Evolutionary conservation across 116 monocot genomes (phyloP).

Genomic region (Zostera marina): DNA sequence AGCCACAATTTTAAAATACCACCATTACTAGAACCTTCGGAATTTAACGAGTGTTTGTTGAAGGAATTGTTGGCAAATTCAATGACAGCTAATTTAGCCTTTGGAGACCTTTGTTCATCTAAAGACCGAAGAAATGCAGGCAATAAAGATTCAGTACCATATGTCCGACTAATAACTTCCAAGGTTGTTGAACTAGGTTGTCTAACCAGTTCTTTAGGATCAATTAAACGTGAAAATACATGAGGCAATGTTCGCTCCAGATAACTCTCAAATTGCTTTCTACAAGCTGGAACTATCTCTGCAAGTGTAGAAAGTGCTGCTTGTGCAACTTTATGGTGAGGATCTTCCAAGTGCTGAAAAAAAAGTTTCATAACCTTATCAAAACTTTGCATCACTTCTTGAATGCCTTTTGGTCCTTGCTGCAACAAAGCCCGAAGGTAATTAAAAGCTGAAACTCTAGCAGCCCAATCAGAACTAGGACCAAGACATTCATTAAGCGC

Average conservation of each 20-base stretch:
- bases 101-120: constrained; percentile 97
- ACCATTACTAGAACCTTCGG: constrained; percentile 60
- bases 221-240: constrained; percentile 95
- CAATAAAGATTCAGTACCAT: constrained; percentile 67
- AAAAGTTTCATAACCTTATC: constrained; percentile 99
- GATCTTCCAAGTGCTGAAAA: constrained; percentile 94
- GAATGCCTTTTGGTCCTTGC: constrained; percentile 72
- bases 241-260: constrained; percentile 78
- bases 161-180: constrained; percentile 66
- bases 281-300: constrained; percentile 89
- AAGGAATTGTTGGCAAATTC: constrained; percentile 95
- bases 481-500: constrained; percentile 77
- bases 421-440: constrained; percentile 63
- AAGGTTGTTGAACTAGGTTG: constrained; percentile 59
- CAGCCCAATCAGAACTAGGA: constrained; percentile 88
- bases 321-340: constrained; percentile 99
- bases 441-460: constrained; percentile 87
- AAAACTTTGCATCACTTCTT: constrained; percentile 82
- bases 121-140: constrained; percentile 87
- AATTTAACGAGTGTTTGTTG: constrained; percentile 45
- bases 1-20: constrained; percentile 97
- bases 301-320: constrained; percentile 90
- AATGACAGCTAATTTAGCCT: constrained; percentile 92
- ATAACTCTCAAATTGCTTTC: constrained; percentile 89
- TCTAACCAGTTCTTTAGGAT: constrained; percentile 86